A percentile compares a stretch with the other conserved stretches of the same genome.
phyloP scores from a whole-genome alignment of 75 land plant species.

The Pseudotsuga menziesii region DNA sequence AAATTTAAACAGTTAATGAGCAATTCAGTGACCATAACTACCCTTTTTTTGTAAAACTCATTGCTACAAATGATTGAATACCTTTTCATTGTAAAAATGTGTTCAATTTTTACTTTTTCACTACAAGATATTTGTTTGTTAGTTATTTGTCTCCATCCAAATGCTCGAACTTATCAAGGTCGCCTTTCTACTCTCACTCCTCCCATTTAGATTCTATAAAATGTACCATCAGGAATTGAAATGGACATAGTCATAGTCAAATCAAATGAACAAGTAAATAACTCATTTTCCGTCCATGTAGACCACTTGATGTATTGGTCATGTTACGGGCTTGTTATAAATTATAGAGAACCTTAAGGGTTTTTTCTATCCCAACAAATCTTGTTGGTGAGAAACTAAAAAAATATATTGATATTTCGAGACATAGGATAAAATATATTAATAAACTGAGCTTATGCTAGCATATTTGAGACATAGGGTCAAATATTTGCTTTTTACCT shows the following conservation, averaged over 20 bases:
- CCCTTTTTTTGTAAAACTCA: not conserved
- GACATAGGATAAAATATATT: no score
- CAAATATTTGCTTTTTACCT: no score
- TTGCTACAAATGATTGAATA: no score
- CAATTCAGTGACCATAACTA: slow-evolving; percentile 22
- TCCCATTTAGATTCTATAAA: slow-evolving; percentile 73
- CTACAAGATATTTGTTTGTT: slow-evolving; percentile 68
- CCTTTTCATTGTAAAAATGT: no score
- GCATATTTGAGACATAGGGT: no score
- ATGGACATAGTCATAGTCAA: not conserved
- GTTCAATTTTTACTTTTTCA: slow-evolving; percentile 31
- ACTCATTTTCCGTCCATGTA: not conserved
- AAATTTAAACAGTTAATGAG: not conserved
- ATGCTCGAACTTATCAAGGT: slow-evolving; percentile 84
- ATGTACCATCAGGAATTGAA: not conserved
- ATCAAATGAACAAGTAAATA: not conserved
- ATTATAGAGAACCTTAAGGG: not conserved
- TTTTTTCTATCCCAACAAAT: not conserved
- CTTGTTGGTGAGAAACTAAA: no score
- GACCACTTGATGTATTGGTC: not conserved
- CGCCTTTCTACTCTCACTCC: slow-evolving; percentile 95
- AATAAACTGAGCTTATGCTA: no score
- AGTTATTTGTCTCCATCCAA: slow-evolving; percentile 94
- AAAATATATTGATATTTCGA: no score
- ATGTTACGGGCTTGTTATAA: not conserved